Evolutionary conservation across 2,329 filamentous ascomycete species (phyloP).

Genomic region (Xylaria sp.): DNA sequence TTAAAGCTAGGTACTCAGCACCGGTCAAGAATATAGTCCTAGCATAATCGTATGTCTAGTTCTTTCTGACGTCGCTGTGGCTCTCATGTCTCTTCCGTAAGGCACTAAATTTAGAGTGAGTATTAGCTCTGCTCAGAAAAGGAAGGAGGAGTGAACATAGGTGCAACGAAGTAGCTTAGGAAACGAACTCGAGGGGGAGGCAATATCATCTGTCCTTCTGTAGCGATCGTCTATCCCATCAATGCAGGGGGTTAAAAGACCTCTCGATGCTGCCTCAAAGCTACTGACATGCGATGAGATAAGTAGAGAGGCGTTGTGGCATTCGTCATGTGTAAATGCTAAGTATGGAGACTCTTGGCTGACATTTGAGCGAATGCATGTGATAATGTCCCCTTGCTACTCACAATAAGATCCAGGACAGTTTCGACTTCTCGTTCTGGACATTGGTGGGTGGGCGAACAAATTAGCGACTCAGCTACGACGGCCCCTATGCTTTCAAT

Average conservation of each 20-base stretch:
- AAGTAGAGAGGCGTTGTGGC: not conserved
- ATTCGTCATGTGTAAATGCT: not conserved
- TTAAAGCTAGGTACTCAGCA: not conserved
- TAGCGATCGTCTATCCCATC: slow-evolving; percentile 2
- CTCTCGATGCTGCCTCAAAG: not conserved
- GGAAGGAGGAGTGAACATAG: slow-evolving; percentile 9
- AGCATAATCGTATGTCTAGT: not conserved
- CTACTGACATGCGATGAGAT: not conserved
- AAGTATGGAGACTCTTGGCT: not conserved
- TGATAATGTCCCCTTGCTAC: not conserved
- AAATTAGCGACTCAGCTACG: not conserved
- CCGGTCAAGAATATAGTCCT: not conserved
- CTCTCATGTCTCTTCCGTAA: slow-evolving; percentile 3
- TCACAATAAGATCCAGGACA: not conserved
- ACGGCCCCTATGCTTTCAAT: not conserved
- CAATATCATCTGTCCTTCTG: not conserved
- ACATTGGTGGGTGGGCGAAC: not conserved
- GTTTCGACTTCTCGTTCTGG: not conserved
- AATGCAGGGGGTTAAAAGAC: slow-evolving; percentile 5
- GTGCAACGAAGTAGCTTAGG: not conserved
- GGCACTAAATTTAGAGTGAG: not conserved
- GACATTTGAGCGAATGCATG: not conserved
- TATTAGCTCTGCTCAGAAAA: not conserved
- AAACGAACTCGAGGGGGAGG: not conserved
- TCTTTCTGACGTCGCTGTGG: not conserved